phyloP scores from a whole-genome alignment of 805 yeast species.

The Sugiyamaella boreocaroliniensis region DNA sequence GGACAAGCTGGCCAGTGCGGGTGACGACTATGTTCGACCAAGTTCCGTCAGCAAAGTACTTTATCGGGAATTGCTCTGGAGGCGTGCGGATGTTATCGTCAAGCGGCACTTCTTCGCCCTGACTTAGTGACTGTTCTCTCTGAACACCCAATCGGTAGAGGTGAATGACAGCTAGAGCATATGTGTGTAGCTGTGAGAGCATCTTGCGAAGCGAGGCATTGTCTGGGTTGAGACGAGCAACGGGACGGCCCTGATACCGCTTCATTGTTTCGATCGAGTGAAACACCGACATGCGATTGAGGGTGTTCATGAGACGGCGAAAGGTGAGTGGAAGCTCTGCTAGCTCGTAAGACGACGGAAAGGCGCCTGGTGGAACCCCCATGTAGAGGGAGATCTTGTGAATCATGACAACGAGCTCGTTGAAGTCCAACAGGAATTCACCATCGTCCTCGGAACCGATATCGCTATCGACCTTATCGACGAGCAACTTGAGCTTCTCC shows the following conservation, averaged over 20 bases:
- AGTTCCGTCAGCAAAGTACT: constrained; percentile 13
- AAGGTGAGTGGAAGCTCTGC: constrained; percentile 15
- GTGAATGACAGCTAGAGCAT: constrained; percentile 4
- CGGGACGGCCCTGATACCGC: constrained; percentile 4
- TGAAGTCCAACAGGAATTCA: constrained; percentile 5
- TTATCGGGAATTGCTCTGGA: constrained; percentile 10
- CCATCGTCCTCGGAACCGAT: constrained; percentile 1
- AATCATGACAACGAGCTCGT: constrained; percentile 8
- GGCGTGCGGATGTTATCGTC: constrained; percentile 6
- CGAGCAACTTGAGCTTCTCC: constrained; percentile 3
- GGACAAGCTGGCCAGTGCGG: constrained; percentile 9
- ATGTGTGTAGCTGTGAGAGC: not conserved
- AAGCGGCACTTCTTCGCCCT: not conserved
- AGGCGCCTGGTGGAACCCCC: constrained; percentile 22
- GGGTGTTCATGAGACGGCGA: constrained; percentile 15
- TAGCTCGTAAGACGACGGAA: constrained; percentile 13
- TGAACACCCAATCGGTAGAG: constrained; percentile 1
- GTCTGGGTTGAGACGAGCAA: not conserved
- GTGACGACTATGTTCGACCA: constrained; percentile 14
- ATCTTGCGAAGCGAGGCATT: not conserved
- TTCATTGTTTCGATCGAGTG: constrained; percentile 14
- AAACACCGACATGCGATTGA: constrained; percentile 16
- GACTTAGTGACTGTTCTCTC: not conserved
- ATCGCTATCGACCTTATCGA: constrained; percentile 1
- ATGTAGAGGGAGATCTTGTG: constrained; percentile 17